Conservation (phyloP, 2,329 filamentous ascomycete species). For the Ophiognomonia clavigignenti-juglandacearum region DNA sequence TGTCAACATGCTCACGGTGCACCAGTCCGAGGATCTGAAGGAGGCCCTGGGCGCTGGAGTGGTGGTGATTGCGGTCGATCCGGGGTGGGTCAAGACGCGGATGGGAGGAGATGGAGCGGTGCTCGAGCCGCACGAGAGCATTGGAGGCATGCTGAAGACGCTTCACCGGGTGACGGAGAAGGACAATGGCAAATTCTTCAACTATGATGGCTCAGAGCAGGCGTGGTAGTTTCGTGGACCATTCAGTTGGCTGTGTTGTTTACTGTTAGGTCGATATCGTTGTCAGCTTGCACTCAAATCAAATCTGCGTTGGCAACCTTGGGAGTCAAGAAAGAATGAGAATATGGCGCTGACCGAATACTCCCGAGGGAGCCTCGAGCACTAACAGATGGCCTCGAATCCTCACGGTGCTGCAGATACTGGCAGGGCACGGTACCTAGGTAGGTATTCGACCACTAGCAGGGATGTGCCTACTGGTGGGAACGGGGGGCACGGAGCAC, state of each 20-base stretch:
- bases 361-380: too few relatives aligned
- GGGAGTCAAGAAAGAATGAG: too few relatives aligned
- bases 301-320: background rate
- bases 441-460: too few relatives aligned
- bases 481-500: too few relatives aligned
- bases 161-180: background rate
- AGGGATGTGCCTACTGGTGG: too few relatives aligned
- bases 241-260: too few relatives aligned
- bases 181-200: conserved; percentile 6
- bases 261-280: background rate
- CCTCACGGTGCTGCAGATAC: too few relatives aligned
- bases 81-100: conserved; percentile 7
- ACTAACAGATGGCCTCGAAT: too few relatives aligned
- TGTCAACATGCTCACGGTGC: conserved; percentile 33
- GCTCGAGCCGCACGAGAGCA: conserved; percentile 6
- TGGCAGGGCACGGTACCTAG: too few relatives aligned
- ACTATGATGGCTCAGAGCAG: conserved; percentile 2
- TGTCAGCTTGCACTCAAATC: background rate
- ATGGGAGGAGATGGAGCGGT: conserved; percentile 9
- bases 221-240: background rate
- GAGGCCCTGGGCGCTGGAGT: background rate
- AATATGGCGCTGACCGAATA: too few relatives aligned
- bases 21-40: conserved; percentile 22
- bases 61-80: conserved; percentile 6
- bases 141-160: background rate